phyloP scores from a whole-genome alignment of 148 eudicot genomes.

The Rhododendron molle region DNA sequence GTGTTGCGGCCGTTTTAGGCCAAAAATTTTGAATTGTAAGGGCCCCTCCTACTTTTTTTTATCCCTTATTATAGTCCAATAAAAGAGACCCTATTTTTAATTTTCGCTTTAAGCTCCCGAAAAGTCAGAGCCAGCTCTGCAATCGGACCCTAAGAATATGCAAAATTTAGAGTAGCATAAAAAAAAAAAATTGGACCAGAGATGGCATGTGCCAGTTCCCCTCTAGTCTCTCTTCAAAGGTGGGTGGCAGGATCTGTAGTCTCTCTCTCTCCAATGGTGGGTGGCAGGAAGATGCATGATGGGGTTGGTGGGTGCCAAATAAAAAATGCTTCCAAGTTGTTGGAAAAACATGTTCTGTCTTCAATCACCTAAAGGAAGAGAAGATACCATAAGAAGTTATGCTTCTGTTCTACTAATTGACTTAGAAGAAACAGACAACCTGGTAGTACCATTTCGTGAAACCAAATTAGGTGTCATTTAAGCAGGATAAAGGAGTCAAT shows the following conservation, averaged over 20 bases:
- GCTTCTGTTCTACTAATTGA: background rate
- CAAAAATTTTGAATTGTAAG: no score
- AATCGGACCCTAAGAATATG: no score
- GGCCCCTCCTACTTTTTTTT: no score
- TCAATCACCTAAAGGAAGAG: background rate
- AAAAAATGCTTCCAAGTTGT: slow-evolving; percentile 7
- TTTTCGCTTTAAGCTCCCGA: no score
- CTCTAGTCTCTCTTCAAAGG: background rate
- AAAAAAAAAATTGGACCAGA: no score
- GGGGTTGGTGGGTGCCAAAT: background rate
- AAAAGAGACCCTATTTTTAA: no score
- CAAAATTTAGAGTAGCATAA: no score
- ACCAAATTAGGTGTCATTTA: background rate
- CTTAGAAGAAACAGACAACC: background rate
- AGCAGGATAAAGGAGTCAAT: background rate
- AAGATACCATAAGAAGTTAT: background rate
- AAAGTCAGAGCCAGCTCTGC: no score
- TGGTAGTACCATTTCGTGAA: background rate
- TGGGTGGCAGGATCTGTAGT: background rate
- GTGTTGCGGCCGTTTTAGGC: no score
- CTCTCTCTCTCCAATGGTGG: background rate
- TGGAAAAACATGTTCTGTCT: background rate
- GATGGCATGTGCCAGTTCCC: no score
- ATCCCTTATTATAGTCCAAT: no score
- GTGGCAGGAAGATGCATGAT: background rate